Evolutionary conservation across 805 yeast genomes (phyloP), one percentile per base, ranked within the genome.

Genomic region (Candida vartiovaarae): DNA sequence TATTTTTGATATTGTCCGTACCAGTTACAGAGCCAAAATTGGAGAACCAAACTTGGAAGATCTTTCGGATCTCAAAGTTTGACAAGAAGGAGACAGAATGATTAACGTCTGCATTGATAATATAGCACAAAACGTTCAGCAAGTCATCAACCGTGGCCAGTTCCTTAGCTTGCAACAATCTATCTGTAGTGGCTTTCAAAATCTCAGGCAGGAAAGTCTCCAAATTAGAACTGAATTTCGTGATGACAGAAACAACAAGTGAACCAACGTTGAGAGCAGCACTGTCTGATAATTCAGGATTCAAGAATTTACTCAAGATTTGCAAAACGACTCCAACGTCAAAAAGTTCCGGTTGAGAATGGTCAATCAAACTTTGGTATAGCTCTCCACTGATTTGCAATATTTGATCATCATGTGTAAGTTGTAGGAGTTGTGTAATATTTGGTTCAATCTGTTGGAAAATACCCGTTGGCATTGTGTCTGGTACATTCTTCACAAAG

Each of bases 11-110:
- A 45, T 78, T 78, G 27, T 80, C 84, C 27, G 48, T 45, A 0
- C 97, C 96, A 47, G 91, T 71, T 34, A 90, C 75, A 2, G 82
- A 78, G 53, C 86, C 91, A 62, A 87, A 90, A 3, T 87, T 75
- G 26, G 76, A 78, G 39, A 91, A 73, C 98, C 98, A 93, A 41
- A 84, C 81, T 2, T 82, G 81, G 41, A 91, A 60, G 1, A 87
- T 76, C 3, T 73, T 62, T 25, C 66, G 66, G 8, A 89, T 65
- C 6, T 52, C 59, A 7, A 67, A 44, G 5, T 51, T 50, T 23
- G 69, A 65, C 41, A 91, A 70, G 45, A 87, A 80, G 34, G 77
- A 69, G 3, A 90, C 64, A 32, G 87, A 80, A 15, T 80, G 80
- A 6, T 61, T 61, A 0, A 93, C 80, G 33, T 89, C 79, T 2